phyloP scores from a whole-genome alignment of 106 monocot species.

The Chionographis japonica region DNA sequence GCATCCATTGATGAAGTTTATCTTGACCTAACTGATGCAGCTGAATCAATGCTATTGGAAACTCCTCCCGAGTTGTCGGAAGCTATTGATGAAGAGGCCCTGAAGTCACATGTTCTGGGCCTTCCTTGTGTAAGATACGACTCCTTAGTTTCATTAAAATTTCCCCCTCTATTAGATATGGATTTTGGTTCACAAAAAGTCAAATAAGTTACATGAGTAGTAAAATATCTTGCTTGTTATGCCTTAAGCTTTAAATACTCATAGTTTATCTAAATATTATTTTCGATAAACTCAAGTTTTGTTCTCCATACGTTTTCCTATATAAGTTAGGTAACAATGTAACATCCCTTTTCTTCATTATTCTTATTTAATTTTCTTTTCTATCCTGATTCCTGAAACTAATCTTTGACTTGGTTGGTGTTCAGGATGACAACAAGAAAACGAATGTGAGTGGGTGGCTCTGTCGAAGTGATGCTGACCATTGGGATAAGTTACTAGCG shows the following conservation, averaged over 20 bases:
- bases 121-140: conserved; percentile 39
- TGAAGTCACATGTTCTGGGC: conserved; percentile 86
- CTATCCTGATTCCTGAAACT: conserved; percentile 10
- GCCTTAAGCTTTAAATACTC: no score
- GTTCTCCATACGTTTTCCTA: background rate
- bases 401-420: conserved; percentile 8
- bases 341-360: background rate
- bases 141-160: background rate
- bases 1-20: conserved; percentile 99
- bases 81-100: conserved; percentile 54
- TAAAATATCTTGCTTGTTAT: no score
- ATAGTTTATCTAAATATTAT: no score
- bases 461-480: conserved; percentile 44
- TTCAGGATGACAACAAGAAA: conserved; percentile 45
- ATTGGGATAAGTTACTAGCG: conserved; percentile 74
- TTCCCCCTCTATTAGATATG: no score
- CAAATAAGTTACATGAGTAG: no score
- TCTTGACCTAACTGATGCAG: conserved; percentile 91
- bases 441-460: conserved; percentile 62
- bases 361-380: background rate
- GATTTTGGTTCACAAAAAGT: no score
- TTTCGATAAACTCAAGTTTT: background rate
- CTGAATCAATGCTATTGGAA: conserved; percentile 69
- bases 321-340: background rate
- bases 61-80: conserved; percentile 45